Evolutionary conservation across 192 early-diverging fungal genomes (phyloP).

Genomic region (Phycomyces blakesleeanus): DNA sequence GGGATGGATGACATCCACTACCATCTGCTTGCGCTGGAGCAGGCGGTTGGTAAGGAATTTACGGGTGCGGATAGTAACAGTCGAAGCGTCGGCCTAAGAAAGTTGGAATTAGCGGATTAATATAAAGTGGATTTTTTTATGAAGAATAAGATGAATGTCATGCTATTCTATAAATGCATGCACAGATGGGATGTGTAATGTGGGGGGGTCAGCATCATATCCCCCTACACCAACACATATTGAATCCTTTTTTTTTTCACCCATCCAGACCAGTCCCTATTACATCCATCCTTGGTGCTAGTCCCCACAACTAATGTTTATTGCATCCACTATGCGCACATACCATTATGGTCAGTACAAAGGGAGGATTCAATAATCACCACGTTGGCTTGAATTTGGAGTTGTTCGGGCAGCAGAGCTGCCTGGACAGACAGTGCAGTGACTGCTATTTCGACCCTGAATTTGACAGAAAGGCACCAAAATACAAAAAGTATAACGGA

Average conservation of each 20-base stretch:
- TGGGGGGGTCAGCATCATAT: background rate
- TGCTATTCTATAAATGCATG: too few species aligned
- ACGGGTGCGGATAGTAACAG: slow-evolving; percentile 95
- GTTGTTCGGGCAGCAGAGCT: background rate
- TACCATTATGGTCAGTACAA: slow-evolving; percentile 13
- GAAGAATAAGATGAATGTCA: background rate
- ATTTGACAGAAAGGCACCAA: too few species aligned
- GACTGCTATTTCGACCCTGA: background rate
- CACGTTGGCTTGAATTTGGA: background rate
- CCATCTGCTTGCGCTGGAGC: slow-evolving; percentile 95
- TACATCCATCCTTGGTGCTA: slow-evolving; percentile 2
- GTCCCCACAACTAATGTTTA: background rate
- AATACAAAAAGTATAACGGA: too few species aligned
- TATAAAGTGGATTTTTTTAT: background rate
- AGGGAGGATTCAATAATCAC: slow-evolving; percentile 10
- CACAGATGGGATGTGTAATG: too few species aligned
- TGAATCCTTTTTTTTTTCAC: background rate
- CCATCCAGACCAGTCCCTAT: background rate
- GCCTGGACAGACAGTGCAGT: background rate
- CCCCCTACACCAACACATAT: background rate
- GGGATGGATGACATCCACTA: slow-evolving; percentile 95
- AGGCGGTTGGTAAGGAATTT: slow-evolving; percentile 99
- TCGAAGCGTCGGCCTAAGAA: slow-evolving; percentile 42
- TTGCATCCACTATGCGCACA: background rate
- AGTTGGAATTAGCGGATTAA: background rate